phyloP scores from a whole-genome alignment of 164 flowering plant genomes.

The Santalum album region DNA sequence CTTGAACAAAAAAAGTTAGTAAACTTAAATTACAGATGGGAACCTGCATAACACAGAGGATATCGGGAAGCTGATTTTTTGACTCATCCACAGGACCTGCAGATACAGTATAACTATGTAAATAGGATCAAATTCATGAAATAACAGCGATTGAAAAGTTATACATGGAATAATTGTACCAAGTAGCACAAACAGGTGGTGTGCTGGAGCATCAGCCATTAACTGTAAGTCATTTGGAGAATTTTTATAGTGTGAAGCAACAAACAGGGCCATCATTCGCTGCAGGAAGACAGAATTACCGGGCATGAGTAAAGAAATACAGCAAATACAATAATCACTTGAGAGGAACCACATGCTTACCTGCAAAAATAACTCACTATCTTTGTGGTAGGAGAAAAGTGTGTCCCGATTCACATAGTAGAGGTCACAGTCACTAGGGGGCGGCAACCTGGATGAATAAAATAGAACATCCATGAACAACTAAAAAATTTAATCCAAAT shows the following conservation, averaged over 20 bases:
- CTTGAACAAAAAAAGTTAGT: too few species aligned
- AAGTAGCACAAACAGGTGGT: background rate
- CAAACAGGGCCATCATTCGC: constrained; percentile 2
- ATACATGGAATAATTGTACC: background rate
- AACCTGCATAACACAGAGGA: constrained; percentile 95
- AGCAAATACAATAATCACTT: background rate
- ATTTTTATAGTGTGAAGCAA: constrained; percentile 4
- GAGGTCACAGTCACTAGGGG: constrained; percentile 77
- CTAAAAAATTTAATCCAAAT: background rate
- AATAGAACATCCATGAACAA: constrained; percentile 4
- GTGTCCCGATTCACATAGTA: constrained; percentile 96
- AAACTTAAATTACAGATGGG: background rate
- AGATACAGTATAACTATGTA: background rate
- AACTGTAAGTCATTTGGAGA: constrained; percentile 2
- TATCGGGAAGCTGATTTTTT: constrained; percentile 84
- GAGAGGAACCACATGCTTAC: constrained; percentile 26
- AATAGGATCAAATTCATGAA: background rate
- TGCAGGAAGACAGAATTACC: background rate
- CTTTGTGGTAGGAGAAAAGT: constrained; percentile 92
- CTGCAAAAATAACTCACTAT: constrained; percentile 88
- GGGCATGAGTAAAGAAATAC: background rate
- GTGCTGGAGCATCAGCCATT: constrained; percentile 6
- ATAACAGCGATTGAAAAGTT: too few species aligned
- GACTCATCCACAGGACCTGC: constrained; percentile 97
- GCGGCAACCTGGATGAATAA: constrained; percentile 50